Percentiles rank a stretch among this genome's conserved stretches.
These are phyloP conservation scores for Hibiscus trionum DNA, from an alignment of 345 rosid genomes.

Conservation along the genomic window DNA sequence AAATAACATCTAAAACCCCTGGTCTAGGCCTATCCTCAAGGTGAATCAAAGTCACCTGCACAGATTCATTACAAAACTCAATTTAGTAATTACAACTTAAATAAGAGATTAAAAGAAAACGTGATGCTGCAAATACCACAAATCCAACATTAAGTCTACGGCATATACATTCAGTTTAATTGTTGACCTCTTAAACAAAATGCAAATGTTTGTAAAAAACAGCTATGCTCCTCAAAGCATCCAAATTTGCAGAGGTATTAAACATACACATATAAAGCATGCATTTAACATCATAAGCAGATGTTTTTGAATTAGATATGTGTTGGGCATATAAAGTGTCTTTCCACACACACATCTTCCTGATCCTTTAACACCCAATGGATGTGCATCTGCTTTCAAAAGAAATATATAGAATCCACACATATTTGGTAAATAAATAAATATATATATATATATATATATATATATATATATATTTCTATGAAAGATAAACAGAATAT, in stretches of 20 bases:
- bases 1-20: constrained; percentile 68
- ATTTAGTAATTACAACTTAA: background rate
- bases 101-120: background rate
- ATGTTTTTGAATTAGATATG: background rate
- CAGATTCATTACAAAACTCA: constrained; percentile 2
- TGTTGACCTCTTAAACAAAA: background rate
- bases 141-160: background rate
- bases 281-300: background rate
- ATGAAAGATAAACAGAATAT: background rate
- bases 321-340: background rate
- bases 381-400: background rate
- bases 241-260: background rate
- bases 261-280: background rate
- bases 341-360: background rate
- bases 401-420: background rate
- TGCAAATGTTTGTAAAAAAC: background rate
- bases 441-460: too few species aligned
- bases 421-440: background rate
- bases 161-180: background rate
- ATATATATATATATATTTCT: too few species aligned
- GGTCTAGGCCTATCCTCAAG: constrained; percentile 91
- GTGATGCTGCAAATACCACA: background rate
- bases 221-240: background rate
- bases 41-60: constrained; percentile 85
- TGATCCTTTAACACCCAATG: background rate